phyloP scores from a whole-genome alignment of 805 yeast species.

The Blastobotrys peoriensis region DNA sequence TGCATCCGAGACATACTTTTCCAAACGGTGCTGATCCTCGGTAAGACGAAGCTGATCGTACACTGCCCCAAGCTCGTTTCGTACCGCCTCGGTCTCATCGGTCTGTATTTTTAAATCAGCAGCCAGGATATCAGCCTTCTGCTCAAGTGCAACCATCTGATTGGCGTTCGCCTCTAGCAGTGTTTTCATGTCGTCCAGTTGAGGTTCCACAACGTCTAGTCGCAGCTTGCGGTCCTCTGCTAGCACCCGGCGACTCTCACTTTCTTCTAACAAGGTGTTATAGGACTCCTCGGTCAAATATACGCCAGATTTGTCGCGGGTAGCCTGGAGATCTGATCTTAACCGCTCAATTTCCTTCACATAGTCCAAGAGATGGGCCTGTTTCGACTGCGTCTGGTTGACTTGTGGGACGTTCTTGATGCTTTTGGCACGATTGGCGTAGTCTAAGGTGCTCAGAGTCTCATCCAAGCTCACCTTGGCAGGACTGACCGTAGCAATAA shows the following conservation, averaged over 20 bases:
- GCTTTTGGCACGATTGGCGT: slow-evolving; percentile 78
- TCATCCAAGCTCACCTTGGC: slow-evolving; percentile 74
- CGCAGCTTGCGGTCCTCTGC: slow-evolving; percentile 45
- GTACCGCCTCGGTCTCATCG: not conserved
- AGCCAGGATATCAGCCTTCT: not conserved
- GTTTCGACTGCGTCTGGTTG: slow-evolving; percentile 55
- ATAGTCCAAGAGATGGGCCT: slow-evolving; percentile 47
- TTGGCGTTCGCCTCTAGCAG: slow-evolving; percentile 31
- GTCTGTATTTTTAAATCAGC: not conserved
- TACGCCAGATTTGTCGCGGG: slow-evolving; percentile 59
- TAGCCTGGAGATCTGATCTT: slow-evolving; percentile 53
- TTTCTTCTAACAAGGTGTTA: slow-evolving; percentile 37
- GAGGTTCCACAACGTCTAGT: slow-evolving; percentile 43
- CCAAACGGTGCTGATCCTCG: not conserved
- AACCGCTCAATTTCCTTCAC: slow-evolving; percentile 49
- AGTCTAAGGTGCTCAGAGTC: slow-evolving; percentile 74
- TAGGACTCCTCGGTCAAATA: slow-evolving; percentile 49
- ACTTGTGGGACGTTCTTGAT: slow-evolving; percentile 66
- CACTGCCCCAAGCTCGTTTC: not conserved
- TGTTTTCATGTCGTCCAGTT: slow-evolving; percentile 35
- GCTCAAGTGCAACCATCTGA: not conserved
- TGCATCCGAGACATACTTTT: not conserved
- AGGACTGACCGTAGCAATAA: slow-evolving; percentile 82
- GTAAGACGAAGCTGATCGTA: not conserved
- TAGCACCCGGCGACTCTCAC: slow-evolving; percentile 43